These are phyloP conservation scores for Protostelium mycophagum DNA, from an alignment of 78 protist species.

Conservation along the genomic window DNA sequence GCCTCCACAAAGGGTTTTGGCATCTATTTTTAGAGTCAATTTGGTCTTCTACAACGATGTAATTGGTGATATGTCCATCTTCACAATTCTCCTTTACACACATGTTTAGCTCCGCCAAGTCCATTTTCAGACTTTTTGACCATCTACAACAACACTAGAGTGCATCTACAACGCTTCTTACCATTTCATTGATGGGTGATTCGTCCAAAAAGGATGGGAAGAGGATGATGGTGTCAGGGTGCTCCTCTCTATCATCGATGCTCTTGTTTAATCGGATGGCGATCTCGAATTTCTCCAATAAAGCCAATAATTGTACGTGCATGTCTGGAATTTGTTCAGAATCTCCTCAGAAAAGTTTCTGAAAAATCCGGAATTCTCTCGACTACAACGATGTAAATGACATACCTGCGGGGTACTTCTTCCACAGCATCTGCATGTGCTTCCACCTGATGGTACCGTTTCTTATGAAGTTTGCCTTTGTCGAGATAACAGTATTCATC, in stretches of 20 bases:
- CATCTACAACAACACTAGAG: too few relatives aligned
- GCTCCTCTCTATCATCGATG: background rate
- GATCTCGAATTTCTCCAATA: constrained; percentile 62
- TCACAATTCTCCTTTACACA: too few relatives aligned
- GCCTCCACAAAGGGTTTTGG: background rate
- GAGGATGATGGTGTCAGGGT: background rate
- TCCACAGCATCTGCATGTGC: constrained; percentile 54
- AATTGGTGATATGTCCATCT: background rate
- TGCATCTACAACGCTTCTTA: too few relatives aligned
- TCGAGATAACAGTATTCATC: constrained; percentile 41
- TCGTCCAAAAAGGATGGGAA: background rate
- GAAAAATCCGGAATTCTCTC: too few relatives aligned
- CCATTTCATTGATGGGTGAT: background rate
- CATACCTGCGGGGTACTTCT: constrained; percentile 49
- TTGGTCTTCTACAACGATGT: too few relatives aligned
- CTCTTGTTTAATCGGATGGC: constrained; percentile 2
- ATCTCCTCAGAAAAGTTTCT: too few relatives aligned
- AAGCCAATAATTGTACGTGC: constrained; percentile 33
- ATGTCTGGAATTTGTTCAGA: too few relatives aligned
- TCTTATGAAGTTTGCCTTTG: constrained; percentile 33
- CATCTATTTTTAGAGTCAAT: too few relatives aligned
- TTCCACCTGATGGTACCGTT: constrained; percentile 48
- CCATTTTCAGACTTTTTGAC: too few relatives aligned
- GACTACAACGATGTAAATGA: too few relatives aligned
- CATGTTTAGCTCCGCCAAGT: too few relatives aligned